Conservation (phyloP, 805 yeast species). For the Candida odintsovae region DNA sequence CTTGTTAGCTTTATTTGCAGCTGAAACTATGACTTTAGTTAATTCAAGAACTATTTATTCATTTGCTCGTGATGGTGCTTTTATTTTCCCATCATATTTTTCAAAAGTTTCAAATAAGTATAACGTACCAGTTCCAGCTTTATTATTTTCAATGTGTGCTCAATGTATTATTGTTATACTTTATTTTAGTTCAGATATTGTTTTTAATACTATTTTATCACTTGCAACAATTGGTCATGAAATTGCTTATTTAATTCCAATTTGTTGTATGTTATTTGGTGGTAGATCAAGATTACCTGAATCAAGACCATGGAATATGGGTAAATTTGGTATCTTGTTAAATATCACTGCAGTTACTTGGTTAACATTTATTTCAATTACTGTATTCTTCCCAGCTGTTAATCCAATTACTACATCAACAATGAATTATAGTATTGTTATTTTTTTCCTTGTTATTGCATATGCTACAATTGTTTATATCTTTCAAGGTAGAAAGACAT, state of each 20-base stretch:
- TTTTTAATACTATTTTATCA: constrained; percentile 29
- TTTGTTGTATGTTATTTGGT: constrained; percentile 21
- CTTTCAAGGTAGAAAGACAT: constrained; percentile 23
- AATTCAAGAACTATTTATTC: constrained; percentile 30
- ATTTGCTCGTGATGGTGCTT: constrained; percentile 30
- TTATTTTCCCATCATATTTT: constrained; percentile 27
- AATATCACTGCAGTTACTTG: constrained; percentile 18
- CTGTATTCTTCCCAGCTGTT: constrained; percentile 22
- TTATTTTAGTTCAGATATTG: constrained; percentile 26
- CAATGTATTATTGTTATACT: constrained; percentile 25
- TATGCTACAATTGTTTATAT: constrained; percentile 21
- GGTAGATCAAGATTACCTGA: constrained; percentile 18
- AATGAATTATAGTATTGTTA: constrained; percentile 26
- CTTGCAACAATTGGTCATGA: constrained; percentile 27
- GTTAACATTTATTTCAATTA: constrained; percentile 20
- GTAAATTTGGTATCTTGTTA: constrained; percentile 16
- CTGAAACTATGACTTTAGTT: constrained; percentile 26
- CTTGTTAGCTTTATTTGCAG: constrained; percentile 20
- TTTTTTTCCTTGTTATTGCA: constrained; percentile 18
- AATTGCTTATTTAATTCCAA: constrained; percentile 28
- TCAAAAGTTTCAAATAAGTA: constrained; percentile 20
- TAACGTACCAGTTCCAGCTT: constrained; percentile 26
- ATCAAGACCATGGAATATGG: constrained; percentile 23
- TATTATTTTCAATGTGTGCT: constrained; percentile 21
- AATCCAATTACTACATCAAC: constrained; percentile 20